These are phyloP conservation scores for Gamsiella multidivaricata DNA, from an alignment of 192 early-diverging fungal species.

Conservation along the genomic window DNA sequence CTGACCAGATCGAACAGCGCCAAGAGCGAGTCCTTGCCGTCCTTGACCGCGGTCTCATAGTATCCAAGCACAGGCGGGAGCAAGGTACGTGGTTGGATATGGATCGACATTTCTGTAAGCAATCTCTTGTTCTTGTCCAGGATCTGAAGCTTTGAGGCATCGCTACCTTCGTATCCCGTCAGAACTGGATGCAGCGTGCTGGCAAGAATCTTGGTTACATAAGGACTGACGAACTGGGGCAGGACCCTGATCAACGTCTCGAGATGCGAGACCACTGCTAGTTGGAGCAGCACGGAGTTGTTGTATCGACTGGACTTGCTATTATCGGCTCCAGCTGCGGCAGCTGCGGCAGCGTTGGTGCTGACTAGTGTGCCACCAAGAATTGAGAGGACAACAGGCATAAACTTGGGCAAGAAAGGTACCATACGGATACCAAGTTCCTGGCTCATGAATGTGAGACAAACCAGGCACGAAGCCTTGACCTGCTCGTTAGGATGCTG, in stretches of 20 bases:
- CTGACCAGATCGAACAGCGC: constrained; percentile 76
- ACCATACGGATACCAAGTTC: constrained; percentile 83
- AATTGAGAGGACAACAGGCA: constrained; percentile 79
- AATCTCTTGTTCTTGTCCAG: constrained; percentile 57
- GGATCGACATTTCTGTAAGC: constrained; percentile 60
- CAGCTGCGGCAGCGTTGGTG: constrained; percentile 56
- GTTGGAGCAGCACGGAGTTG: constrained; percentile 60
- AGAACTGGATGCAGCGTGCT: constrained; percentile 65
- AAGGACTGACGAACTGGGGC: constrained; percentile 83
- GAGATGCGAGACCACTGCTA: constrained; percentile 65
- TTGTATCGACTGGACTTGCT: constrained; percentile 45
- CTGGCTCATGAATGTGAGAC: constrained; percentile 68
- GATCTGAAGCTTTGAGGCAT: constrained; percentile 55
- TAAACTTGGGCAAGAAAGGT: constrained; percentile 84
- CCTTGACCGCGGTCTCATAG: constrained; percentile 59
- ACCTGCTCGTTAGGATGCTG: constrained; percentile 56
- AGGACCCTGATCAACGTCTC: constrained; percentile 69
- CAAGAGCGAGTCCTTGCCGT: constrained; percentile 68
- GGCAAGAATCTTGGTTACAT: constrained; percentile 68
- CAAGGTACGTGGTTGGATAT: constrained; percentile 72
- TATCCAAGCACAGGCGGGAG: constrained; percentile 70
- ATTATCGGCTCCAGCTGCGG: constrained; percentile 56
- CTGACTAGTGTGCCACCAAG: constrained; percentile 57
- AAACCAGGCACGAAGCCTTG: constrained; percentile 66
- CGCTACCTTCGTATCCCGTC: constrained; percentile 42